Conservation (phyloP, 2,329 filamentous ascomycete species). For the Diaporthe batatas region DNA sequence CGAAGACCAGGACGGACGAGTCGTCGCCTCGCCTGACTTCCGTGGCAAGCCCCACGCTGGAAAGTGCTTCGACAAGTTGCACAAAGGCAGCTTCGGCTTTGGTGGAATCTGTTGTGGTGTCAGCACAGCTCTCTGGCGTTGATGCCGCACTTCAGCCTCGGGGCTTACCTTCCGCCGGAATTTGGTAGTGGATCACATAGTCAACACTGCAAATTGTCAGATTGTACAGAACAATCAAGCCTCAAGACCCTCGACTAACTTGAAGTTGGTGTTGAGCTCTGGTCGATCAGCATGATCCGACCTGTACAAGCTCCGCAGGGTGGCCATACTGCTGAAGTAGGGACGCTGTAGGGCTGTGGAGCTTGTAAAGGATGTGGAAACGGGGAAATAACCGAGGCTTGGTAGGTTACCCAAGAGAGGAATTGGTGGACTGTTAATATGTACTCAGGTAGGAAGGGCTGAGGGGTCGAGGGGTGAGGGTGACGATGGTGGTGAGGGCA, state of each 20-base stretch:
- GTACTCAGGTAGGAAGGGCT: neutral
- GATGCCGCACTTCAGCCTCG: neutral
- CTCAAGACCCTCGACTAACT: constrained; percentile 48
- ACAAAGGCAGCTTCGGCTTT: constrained; percentile 82
- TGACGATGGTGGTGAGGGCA: constrained; percentile 12
- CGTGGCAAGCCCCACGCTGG: constrained; percentile 83
- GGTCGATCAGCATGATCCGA: constrained; percentile 47
- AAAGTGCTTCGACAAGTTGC: constrained; percentile 80
- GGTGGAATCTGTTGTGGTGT: constrained; percentile 66
- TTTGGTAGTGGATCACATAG: constrained; percentile 87
- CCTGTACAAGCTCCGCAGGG: constrained; percentile 51
- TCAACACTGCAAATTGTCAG: constrained; percentile 72
- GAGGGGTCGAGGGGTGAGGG: constrained; percentile 12
- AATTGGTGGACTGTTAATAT: constrained; percentile 13
- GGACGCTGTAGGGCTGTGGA: constrained; percentile 26
- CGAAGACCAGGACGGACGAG: constrained; percentile 83
- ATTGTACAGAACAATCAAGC: constrained; percentile 37
- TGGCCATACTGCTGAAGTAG: constrained; percentile 50
- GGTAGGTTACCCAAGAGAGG: neutral
- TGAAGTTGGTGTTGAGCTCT: constrained; percentile 54
- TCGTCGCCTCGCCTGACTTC: constrained; percentile 87
- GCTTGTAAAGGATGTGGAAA: constrained; percentile 27
- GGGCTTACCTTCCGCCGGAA: constrained; percentile 73
- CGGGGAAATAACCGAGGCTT: constrained; percentile 2
- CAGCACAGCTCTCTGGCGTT: constrained; percentile 1